Percentiles rank a stretch among this genome's conserved stretches.
Conservation (phyloP, 129 eudicot genomes). For the Centrapalus pauciflorus region DNA sequence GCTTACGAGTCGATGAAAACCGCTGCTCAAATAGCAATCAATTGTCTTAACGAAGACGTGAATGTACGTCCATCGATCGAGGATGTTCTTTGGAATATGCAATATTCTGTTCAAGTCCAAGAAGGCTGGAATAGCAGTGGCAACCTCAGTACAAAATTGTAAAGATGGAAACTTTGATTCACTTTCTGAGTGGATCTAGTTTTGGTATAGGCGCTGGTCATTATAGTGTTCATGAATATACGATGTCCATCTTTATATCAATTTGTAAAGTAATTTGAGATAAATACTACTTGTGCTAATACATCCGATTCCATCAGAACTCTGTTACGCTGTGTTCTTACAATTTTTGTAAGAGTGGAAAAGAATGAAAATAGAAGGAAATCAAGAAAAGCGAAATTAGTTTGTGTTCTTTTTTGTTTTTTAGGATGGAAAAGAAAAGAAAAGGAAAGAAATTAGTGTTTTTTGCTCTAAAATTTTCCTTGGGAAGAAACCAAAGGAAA, state of each 20-base stretch:
- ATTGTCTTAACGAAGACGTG: constrained; percentile 59
- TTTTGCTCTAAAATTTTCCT: no score
- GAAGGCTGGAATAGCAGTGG: constrained; percentile 97
- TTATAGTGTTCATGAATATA: constrained; percentile 1
- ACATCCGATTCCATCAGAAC: no score
- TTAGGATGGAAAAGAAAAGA: no score
- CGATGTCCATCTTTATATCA: not conserved
- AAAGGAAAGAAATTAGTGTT: no score
- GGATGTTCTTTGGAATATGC: constrained; percentile 97
- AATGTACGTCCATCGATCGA: constrained; percentile 78
- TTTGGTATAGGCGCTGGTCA: constrained; percentile 25
- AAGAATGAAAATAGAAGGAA: no score
- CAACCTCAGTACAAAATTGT: constrained; percentile 53
- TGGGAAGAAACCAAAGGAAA: no score
- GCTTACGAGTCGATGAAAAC: constrained; percentile 84
- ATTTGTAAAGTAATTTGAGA: not conserved
- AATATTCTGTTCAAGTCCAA: constrained; percentile 92
- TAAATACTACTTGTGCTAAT: not conserved
- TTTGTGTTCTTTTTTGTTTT: no score
- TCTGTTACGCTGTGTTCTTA: no score
- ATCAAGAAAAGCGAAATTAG: no score
- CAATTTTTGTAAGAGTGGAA: no score
- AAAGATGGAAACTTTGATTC: constrained; percentile 12
- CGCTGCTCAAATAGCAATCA: constrained; percentile 57
- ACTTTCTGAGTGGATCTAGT: constrained; percentile 15